Evolutionary conservation across 2,329 filamentous ascomycete genomes (phyloP), one percentile per base, ranked within the genome.

Genomic region (Septoria petroselini): DNA sequence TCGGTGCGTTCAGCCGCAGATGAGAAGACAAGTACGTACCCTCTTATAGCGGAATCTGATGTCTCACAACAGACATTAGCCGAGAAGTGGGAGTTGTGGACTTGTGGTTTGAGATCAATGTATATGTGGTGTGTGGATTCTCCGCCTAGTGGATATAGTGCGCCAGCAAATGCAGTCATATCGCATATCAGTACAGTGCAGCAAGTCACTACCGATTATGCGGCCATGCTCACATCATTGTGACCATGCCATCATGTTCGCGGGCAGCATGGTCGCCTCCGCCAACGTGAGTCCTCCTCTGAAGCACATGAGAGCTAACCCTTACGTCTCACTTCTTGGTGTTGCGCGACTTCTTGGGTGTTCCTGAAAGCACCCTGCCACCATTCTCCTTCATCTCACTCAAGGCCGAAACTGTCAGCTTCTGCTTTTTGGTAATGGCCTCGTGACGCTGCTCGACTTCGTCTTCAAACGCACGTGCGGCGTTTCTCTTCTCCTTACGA

Each of bases 401-500:
- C 41, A 68, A 53, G 68, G 74, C 7, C 25, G 49, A 46, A 9
- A 56, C 49, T 2, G 54, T 71, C 15, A 75, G 66, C 12, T 65
- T 63, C 37, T 72, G 72, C 57, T 79, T 77, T 47, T 71, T 71
- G 47, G 73, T 67, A 2, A 83, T 73, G 33, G 68, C 59, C 6
- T 73, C 68, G 59, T 83, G 71, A n/a, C 81, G 73, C 49, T 71
- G 66, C 52, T 73, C 74, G 31, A 84, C 69, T 58, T 82, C 75
- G 2, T 68, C 61, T 59, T 84, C 82, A 53, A 82, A 81, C 2
- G 70, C 64, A 25, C 69, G 66, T 2, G 78, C 78, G 4, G 76
- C 70, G 43, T 73, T 73, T 17, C 81, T 73, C 61, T 81, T 78
- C 33, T 76, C 72, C 52, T 74, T 72, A 33, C 82, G 72, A 21